Percentiles rank a stretch among this genome's conserved stretches.
Conservation (phyloP, 169 alveolate genomes). For the Hepatocystis sp. region DNA sequence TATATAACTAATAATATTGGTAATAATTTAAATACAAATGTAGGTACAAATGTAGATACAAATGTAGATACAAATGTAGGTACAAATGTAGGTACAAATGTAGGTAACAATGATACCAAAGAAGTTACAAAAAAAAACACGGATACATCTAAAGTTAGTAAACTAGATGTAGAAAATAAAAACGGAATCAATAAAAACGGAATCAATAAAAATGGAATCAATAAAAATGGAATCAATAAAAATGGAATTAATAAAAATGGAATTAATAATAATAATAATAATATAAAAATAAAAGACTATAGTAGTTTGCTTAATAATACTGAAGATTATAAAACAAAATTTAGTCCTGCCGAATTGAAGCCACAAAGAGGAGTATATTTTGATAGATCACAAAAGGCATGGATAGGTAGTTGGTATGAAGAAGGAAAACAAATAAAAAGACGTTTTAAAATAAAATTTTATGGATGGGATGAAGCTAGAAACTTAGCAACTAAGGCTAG, state of each 20-base stretch:
- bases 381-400: slow-evolving; percentile 70
- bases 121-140: neutral
- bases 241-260: slow-evolving; percentile 1
- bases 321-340: slow-evolving; percentile 42
- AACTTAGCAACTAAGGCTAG: slow-evolving; percentile 68
- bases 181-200: neutral
- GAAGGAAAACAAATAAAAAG: slow-evolving; percentile 74
- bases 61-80: neutral
- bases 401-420: slow-evolving; percentile 78
- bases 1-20: neutral
- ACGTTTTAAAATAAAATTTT: slow-evolving; percentile 55
- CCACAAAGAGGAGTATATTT: slow-evolving; percentile 77
- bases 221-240: slow-evolving; percentile 5
- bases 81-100: neutral
- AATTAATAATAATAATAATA: neutral
- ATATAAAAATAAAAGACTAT: too few relatives aligned
- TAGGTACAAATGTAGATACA: neutral
- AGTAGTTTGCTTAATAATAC: neutral
- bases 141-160: neutral
- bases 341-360: slow-evolving; percentile 25
- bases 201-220: neutral
- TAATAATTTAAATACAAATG: neutral
- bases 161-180: neutral
- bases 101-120: neutral
- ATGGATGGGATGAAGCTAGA: slow-evolving; percentile 77